Conservation (phyloP, 495 filamentous ascomycete genomes). For the Aspergillus asperescens region DNA sequence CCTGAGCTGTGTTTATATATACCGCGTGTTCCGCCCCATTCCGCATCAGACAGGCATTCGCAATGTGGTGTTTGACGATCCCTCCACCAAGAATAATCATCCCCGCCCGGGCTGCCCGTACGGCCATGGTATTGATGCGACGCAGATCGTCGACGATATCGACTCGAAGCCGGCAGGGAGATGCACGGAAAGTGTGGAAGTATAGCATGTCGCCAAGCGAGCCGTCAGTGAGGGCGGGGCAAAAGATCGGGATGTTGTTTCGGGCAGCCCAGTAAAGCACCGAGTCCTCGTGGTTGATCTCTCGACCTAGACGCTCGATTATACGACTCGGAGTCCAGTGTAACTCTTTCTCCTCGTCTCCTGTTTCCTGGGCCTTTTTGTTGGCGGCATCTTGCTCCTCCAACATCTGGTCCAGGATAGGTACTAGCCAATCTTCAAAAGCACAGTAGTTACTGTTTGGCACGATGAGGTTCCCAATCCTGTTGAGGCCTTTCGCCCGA, state of each 20-base stretch:
- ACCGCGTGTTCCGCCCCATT: slow-evolving; percentile 96
- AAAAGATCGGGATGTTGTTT: slow-evolving; percentile 94
- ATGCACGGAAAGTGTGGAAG: slow-evolving; percentile 87
- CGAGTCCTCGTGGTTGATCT: slow-evolving; percentile 83
- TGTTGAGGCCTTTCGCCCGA: slow-evolving; percentile 78
- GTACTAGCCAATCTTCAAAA: slow-evolving; percentile 96
- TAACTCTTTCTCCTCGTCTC: slow-evolving; percentile 60
- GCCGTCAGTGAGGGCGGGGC: slow-evolving; percentile 90
- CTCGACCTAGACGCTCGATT: slow-evolving; percentile 77
- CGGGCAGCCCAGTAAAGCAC: slow-evolving; percentile 93
- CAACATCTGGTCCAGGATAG: slow-evolving; percentile 85
- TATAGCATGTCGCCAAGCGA: slow-evolving; percentile 96
- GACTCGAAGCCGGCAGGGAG: slow-evolving; percentile 68
- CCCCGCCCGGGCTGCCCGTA: slow-evolving; percentile 74
- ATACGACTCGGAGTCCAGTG: slow-evolving; percentile 89
- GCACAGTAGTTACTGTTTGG: slow-evolving; percentile 95
- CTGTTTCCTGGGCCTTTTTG: slow-evolving; percentile 36
- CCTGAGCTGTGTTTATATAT: slow-evolving; percentile 92
- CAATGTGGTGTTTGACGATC: slow-evolving; percentile 93
- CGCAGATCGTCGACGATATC: slow-evolving; percentile 90
- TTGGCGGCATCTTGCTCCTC: slow-evolving; percentile 80
- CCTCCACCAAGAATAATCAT: slow-evolving; percentile 95
- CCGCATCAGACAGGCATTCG: slow-evolving; percentile 93
- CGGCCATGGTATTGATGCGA: slow-evolving; percentile 80
- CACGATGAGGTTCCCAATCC: slow-evolving; percentile 94